Evolutionary conservation across 1,139 yeast genomes (phyloP), one percentile per base, ranked within the genome.

Genomic region (Yamadazyma triangularis): DNA sequence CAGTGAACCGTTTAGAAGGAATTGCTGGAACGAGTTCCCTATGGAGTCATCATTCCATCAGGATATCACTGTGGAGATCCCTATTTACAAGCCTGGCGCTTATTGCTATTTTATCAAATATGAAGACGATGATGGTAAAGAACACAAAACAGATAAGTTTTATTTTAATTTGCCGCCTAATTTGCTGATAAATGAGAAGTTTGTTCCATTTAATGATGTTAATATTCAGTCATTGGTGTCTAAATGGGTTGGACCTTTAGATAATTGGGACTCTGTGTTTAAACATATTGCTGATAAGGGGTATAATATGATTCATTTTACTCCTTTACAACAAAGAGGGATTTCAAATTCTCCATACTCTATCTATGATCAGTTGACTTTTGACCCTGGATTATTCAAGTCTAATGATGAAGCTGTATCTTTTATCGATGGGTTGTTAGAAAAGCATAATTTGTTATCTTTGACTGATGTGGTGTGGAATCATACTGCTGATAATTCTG

Each of bases 221-320:
- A 81, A 86, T 32, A 67, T 91, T 50, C 93, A 89, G 56, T 77
- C 95, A 2, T 81, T 91, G 23, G 76, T 91, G 8, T 85, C 96
- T 26, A 91, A 91, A 60, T 87, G 96, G 93, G 74, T 88, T 61
- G 96, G 96, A 1, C 72, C 77, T 8, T 59, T 67, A 44, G 51
- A 47, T 27, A 52, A 43, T 30, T 91, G 97, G 97, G 75, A 76
- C 35, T 51, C 60, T 1, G 63, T 85, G 36, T 82, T 91, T 37
- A 51, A 56, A 4, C 71, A 73, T 30, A 73, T 91, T 26, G 61
- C 79, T 12, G 54, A 58, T 8, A 91, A 91, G 56, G 91, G 93
- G 13, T 91, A 89, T 64, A 91, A 91, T 55, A 86, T 89, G 96
- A 65, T 91, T 28, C 98, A 91, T 60, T 91, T 91, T 53, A 88